Percentiles rank a stretch among this genome's conserved stretches.
phyloP scores from a whole-genome alignment of 1,284 basidiomycete species.

The Ustilago curta region DNA sequence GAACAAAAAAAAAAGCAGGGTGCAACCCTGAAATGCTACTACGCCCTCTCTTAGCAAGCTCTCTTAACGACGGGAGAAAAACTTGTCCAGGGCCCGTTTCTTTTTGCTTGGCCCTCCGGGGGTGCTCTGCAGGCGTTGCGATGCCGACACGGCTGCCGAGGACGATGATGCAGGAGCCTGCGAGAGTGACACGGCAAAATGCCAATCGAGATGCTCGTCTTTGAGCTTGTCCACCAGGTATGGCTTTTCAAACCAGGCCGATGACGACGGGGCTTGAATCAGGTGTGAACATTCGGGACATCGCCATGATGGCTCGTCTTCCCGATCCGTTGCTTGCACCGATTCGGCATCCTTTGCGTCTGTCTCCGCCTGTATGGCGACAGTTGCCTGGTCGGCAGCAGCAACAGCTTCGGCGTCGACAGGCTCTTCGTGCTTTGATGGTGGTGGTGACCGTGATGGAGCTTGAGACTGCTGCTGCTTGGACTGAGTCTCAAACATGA shows the following conservation, averaged over 20 bases:
- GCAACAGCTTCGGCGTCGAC: background rate
- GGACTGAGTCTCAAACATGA: conserved; percentile 28
- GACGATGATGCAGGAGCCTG: conserved; percentile 23
- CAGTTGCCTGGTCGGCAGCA: background rate
- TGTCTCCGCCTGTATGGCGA: background rate
- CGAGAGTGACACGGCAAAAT: conserved; percentile 57
- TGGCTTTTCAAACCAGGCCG: conserved; percentile 43
- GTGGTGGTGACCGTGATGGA: background rate
- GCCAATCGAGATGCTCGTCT: conserved; percentile 62
- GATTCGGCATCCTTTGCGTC: background rate
- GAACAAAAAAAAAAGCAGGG: conserved; percentile 38
- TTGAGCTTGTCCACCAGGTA: conserved; percentile 44
- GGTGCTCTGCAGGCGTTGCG: background rate
- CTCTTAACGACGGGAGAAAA: conserved; percentile 29
- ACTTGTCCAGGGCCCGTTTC: conserved; percentile 40
- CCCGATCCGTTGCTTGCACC: conserved; percentile 8
- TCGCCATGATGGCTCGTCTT: conserved; percentile 40
- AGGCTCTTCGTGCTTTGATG: background rate
- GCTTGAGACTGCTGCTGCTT: conserved; percentile 21
- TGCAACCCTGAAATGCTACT: conserved; percentile 23
- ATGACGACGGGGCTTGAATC: conserved; percentile 28
- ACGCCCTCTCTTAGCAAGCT: background rate
- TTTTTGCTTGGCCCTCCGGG: conserved; percentile 18
- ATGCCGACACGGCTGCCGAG: background rate
- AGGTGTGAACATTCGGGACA: conserved; percentile 52